Conservation (phyloP, 495 filamentous ascomycete genomes). For the Tuber brumale region DNA sequence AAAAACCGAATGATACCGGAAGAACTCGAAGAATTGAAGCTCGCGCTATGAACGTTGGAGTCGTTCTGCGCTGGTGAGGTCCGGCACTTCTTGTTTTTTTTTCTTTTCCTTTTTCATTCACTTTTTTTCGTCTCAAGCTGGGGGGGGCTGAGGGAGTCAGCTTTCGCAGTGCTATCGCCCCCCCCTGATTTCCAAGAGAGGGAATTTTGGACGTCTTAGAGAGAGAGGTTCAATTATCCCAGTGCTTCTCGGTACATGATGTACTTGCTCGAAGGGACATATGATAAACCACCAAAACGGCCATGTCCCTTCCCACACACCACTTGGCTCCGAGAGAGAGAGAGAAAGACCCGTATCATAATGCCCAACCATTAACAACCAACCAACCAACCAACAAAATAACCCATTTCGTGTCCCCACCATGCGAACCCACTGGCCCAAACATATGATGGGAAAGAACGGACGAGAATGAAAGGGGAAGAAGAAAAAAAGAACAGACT, state of each 20-base stretch:
- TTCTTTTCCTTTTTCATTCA: not conserved
- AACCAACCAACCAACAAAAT: not conserved
- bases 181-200: not conserved
- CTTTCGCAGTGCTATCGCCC: not conserved
- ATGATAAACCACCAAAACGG: not conserved
- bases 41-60: not conserved
- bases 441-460: not conserved
- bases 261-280: not conserved
- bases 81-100: constrained; percentile 1
- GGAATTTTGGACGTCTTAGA: constrained; percentile 4
- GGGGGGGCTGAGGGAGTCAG: not conserved
- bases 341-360: not conserved
- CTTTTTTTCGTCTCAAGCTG: not conserved
- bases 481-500: not conserved
- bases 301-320: not conserved
- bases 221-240: not conserved
- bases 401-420: no score
- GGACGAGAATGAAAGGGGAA: not conserved
- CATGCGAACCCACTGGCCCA: no score
- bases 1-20: not conserved
- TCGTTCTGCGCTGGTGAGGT: not conserved
- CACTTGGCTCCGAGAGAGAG: not conserved
- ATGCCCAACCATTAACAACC: not conserved
- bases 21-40: not conserved
- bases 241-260: not conserved